Evolutionary conservation across 768 basidiomycete genomes (phyloP).

Genomic region (Boletus tylopilopsis): DNA sequence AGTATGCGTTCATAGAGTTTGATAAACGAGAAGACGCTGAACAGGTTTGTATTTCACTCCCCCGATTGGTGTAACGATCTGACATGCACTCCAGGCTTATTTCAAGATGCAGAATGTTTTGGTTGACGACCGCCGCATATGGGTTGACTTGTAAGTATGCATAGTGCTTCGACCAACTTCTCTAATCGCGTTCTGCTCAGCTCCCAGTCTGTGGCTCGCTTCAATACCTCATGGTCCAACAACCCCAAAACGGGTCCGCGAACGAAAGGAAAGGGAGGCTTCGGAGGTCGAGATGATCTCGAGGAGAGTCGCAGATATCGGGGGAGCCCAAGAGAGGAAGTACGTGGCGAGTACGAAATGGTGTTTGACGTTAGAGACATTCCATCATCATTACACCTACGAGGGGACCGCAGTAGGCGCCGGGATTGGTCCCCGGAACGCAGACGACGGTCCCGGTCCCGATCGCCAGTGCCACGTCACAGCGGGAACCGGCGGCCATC

Average conservation of each 20-base stretch:
- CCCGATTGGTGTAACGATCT: not conserved
- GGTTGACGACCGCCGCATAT: conserved; percentile 95
- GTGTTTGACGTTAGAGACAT: conserved; percentile 74
- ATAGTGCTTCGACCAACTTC: conserved; percentile 2
- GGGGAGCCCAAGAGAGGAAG: conserved; percentile 28
- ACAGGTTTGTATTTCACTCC: conserved; percentile 53
- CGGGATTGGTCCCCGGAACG: conserved; percentile 34
- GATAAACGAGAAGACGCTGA: conserved; percentile 92
- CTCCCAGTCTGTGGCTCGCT: conserved; percentile 91
- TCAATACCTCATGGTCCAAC: conserved; percentile 83
- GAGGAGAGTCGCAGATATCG: conserved; percentile 71
- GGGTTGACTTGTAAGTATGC: conserved; percentile 92
- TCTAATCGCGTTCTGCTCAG: conserved; percentile 34
- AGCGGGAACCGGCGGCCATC: conserved; percentile 36
- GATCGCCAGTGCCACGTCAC: conserved; percentile 22
- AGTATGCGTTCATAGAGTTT: conserved; percentile 99
- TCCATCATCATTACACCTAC: conserved; percentile 30
- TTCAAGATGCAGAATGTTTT: conserved; percentile 99
- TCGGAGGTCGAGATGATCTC: conserved; percentile 72
- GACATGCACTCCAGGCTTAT: conserved; percentile 62
- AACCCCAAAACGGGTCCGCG: conserved; percentile 53
- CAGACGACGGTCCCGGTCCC: conserved; percentile 24
- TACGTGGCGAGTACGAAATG: conserved; percentile 57
- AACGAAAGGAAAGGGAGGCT: conserved; percentile 40
- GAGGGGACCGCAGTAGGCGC: conserved; percentile 52